A percentile compares a stretch with the other conserved stretches of the same genome.
Evolutionary conservation across 768 basidiomycete genomes (phyloP).

Genomic region (Lactifluus echinatus): DNA sequence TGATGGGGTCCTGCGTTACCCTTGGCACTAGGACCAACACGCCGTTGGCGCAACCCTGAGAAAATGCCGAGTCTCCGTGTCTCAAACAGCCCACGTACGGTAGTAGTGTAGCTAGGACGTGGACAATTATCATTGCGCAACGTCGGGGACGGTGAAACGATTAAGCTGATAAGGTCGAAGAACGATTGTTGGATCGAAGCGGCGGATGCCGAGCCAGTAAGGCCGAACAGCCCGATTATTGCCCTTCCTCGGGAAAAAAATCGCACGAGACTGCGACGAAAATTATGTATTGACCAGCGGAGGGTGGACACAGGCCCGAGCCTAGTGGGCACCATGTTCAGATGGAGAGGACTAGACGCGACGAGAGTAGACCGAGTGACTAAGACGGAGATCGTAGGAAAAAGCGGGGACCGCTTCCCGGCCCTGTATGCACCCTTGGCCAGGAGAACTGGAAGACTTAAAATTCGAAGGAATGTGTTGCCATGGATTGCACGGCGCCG

Average conservation of each 20-base stretch:
- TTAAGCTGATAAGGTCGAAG: not conserved
- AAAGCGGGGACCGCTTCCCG: not conserved
- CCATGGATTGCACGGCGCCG: not conserved
- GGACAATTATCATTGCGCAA: not conserved
- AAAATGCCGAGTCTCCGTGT: not conserved
- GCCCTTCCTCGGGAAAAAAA: not conserved
- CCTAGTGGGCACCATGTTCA: not conserved
- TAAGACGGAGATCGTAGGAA: constrained; percentile 7
- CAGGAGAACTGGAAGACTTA: not conserved
- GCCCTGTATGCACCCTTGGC: not conserved
- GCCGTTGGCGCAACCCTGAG: not conserved
- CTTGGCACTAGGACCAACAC: not conserved
- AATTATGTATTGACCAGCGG: not conserved
- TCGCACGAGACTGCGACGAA: not conserved
- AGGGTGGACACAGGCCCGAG: not conserved
- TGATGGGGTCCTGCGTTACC: not conserved
- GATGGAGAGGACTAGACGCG: constrained; percentile 7
- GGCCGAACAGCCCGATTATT: not conserved
- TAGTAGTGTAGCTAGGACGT: not conserved
- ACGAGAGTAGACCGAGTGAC: constrained; percentile 9
- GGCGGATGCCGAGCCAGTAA: not conserved
- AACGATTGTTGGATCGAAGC: not conserved
- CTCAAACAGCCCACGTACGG: not conserved
- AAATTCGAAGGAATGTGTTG: not conserved
- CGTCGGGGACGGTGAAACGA: not conserved